Percentiles rank a stretch among this genome's conserved stretches.
These are phyloP conservation scores for Schoenoplectus tabernaemontani DNA, from an alignment of 202 grass and related monocot genomes.

Conservation along the genomic window DNA sequence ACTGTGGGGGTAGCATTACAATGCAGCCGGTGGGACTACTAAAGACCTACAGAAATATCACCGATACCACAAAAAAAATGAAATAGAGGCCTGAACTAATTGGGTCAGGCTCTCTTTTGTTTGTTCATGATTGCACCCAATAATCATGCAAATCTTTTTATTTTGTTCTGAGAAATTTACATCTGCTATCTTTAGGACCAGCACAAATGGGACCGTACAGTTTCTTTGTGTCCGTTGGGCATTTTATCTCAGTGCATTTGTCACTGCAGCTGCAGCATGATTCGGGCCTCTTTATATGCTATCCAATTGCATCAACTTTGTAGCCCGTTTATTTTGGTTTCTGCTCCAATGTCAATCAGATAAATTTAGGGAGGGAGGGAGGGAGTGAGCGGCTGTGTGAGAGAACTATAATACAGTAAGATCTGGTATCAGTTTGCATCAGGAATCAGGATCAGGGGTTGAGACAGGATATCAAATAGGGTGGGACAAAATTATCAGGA, in stretches of 20 bases:
- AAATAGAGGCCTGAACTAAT: background rate
- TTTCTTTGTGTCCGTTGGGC: conserved; percentile 6
- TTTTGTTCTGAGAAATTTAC: too few species aligned
- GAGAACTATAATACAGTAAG: too few species aligned
- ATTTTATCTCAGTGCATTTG: conserved; percentile 57
- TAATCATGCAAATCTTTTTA: background rate
- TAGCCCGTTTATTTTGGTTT: conserved; percentile 40
- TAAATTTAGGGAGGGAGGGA: too few species aligned
- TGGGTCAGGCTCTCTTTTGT: background rate
- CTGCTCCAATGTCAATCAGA: too few species aligned
- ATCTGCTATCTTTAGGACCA: background rate
- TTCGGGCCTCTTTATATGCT: conserved; percentile 27
- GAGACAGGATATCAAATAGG: too few species aligned
- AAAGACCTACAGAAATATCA: background rate
- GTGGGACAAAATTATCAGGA: too few species aligned
- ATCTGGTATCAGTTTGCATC: too few species aligned
- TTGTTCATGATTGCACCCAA: background rate
- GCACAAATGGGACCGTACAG: background rate
- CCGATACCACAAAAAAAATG: background rate
- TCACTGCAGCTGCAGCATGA: conserved; percentile 43
- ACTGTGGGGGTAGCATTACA: background rate
- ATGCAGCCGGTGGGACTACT: background rate
- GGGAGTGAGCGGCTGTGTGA: too few species aligned
- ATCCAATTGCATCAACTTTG: conserved; percentile 40
- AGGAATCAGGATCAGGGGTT: too few species aligned